Base-by-base conservation (phyloP, 441 rosid genomes). In the Gossypium davidsonii region DNA sequence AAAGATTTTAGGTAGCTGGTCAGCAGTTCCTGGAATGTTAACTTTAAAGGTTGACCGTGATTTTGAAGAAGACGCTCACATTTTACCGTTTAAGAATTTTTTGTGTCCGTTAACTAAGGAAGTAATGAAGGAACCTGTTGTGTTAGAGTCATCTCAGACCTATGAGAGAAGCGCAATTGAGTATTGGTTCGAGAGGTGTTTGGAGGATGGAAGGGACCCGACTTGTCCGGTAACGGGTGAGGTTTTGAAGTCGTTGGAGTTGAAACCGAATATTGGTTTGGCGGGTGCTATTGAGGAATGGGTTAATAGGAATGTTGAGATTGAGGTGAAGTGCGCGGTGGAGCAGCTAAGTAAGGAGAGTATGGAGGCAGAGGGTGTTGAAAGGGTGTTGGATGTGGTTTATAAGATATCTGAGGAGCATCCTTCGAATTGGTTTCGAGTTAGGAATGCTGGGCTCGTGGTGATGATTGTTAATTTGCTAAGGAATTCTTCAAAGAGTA, bases 211-310 rank as follows among this genome's bases (percentile, higher is more conserved):
- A 4, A 67, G 81, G 6, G 80, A 77, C 12, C 83, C 81, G 0
- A 80, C 79, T 12, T 84, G 87, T 70, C 83, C 87, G 0, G 80
- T 84, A 14, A 80, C 85, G 0, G 85, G 85, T 17, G 78, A 58
- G 71, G 84, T 73, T 37, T 73, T 82, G 75, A 76, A 76, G 75
- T 76, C 80, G 0, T 31, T 73, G 72, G 81, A 76, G 71, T 71
- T 75, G 75, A 82, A 84, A 73, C 83, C 74, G 4, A 84, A 77
- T 77, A 73, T 82, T 8, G 78, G 80, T 17, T 76, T 82, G 81
- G 83, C 83, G 0, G 84, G 81, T 57, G 84, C 84, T 1, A 82
- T 84, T 37, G 88, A 80, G 59, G 85, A 84, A 70, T 84, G 88
- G 87, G 67, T 80, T 56, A 78, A 68, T 68, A 73, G 85, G 78